Percentiles rank a stretch among this genome's conserved stretches.
Conservation (phyloP, 208 protist genomes). For the Trypanosoma avium region DNA sequence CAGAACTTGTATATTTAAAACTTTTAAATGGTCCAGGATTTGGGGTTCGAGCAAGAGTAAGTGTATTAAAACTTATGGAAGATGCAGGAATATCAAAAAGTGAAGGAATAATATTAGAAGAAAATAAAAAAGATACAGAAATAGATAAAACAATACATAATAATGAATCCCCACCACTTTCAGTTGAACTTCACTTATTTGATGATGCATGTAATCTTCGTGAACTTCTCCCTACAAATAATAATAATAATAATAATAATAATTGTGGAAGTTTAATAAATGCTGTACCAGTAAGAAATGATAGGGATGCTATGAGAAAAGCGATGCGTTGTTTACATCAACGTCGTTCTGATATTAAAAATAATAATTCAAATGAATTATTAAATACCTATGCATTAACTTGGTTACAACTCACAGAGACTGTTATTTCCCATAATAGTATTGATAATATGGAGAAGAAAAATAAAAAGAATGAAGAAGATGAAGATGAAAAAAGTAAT, state of each 20-base stretch:
- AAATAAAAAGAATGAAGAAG: not conserved
- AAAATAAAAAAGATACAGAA: not conserved
- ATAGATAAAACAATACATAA: not conserved
- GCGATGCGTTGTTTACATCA: constrained; percentile 54
- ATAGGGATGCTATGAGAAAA: constrained; percentile 75
- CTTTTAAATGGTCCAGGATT: constrained; percentile 73
- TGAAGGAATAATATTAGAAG: not conserved
- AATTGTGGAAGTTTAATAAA: constrained; percentile 28
- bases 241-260: not conserved
- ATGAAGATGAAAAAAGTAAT: not conserved
- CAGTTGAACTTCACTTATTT: constrained; percentile 53
- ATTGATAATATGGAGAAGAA: constrained; percentile 28
- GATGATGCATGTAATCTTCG: constrained; percentile 52
- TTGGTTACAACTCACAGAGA: constrained; percentile 72
- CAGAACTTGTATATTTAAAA: constrained; percentile 85
- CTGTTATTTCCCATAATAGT: too few relatives aligned
- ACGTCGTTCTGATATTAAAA: constrained; percentile 21
- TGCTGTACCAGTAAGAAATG: constrained; percentile 61
- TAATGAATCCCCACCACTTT: not conserved
- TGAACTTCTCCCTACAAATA: constrained; percentile 22
- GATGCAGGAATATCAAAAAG: constrained; percentile 21
- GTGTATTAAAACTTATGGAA: constrained; percentile 55
- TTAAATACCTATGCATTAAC: constrained; percentile 42
- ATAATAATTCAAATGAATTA: not conserved
- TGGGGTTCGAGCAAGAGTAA: constrained; percentile 59